Evolutionary conservation across 1,284 basidiomycete species (phyloP).

Genomic region (Cystobasidium sp.): DNA sequence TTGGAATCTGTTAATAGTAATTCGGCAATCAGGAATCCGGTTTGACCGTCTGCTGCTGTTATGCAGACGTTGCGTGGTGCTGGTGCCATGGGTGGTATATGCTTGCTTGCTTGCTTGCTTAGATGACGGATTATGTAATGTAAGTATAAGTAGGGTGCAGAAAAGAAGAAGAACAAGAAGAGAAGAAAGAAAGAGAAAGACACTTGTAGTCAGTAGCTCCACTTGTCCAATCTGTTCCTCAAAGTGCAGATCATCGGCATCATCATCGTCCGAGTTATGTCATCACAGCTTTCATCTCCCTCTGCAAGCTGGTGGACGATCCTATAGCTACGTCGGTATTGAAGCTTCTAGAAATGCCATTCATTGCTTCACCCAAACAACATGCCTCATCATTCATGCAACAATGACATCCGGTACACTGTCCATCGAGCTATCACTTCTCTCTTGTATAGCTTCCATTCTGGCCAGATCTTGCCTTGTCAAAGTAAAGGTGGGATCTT

Average conservation of each 20-base stretch:
- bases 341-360: neutral
- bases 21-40: constrained; percentile 25
- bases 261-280: neutral
- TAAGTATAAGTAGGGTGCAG: neutral
- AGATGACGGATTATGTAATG: neutral
- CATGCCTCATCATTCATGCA: neutral
- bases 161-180: no score
- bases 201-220: neutral
- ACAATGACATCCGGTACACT: no score
- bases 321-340: neutral
- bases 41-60: constrained; percentile 27
- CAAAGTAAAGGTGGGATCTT: no score
- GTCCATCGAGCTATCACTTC: no score
- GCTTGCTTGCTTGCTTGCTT: constrained; percentile 27
- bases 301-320: neutral
- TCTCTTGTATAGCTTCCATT: no score
- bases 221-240: neutral
- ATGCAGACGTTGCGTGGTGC: constrained; percentile 51
- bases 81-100: neutral
- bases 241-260: neutral
- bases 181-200: neutral
- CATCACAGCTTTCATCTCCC: neutral
- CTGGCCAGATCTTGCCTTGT: no score
- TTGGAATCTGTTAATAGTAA: constrained; percentile 1
- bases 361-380: neutral